Percentiles rank a stretch among this genome's conserved stretches.
phyloP scores from a whole-genome alignment of 306 rosid species.

The Fagus sylvatica region DNA sequence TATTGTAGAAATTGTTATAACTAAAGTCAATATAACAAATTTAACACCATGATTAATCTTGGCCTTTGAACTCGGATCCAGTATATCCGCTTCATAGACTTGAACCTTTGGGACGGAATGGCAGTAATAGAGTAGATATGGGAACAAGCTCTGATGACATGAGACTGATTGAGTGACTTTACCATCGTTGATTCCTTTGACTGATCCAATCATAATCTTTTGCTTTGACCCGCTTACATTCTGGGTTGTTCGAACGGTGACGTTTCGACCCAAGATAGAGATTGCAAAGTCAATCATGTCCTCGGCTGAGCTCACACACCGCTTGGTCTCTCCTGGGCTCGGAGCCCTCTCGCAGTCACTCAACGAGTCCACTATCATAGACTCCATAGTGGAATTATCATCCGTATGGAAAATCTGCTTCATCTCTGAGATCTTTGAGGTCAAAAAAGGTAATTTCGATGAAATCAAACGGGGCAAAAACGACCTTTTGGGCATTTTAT shows the following conservation, averaged over 20 bases:
- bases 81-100: slow-evolving; percentile 7
- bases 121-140: slow-evolving; percentile 84
- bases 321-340: slow-evolving; percentile 71
- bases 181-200: too few relatives aligned
- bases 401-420: slow-evolving; percentile 65
- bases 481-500: slow-evolving; percentile 85
- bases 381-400: slow-evolving; percentile 83
- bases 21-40: too few relatives aligned
- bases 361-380: slow-evolving; percentile 55
- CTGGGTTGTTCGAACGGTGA: too few relatives aligned
- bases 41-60: slow-evolving; percentile 72
- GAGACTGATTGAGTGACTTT: slow-evolving; percentile 21
- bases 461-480: slow-evolving; percentile 77
- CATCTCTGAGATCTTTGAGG: slow-evolving; percentile 54
- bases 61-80: slow-evolving; percentile 55
- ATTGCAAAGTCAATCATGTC: too few relatives aligned
- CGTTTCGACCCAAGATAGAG: too few relatives aligned
- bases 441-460: slow-evolving; percentile 76
- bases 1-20: too few relatives aligned
- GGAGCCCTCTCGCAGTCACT: slow-evolving; percentile 80
- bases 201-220: too few relatives aligned
- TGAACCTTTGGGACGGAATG: slow-evolving; percentile 94
- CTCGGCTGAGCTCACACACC: slow-evolving; percentile 65
- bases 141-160: slow-evolving; percentile 90
- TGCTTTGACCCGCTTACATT: too few relatives aligned